Conservation (phyloP, 2,329 filamentous ascomycete species). For the Trichophaea hybrida region DNA sequence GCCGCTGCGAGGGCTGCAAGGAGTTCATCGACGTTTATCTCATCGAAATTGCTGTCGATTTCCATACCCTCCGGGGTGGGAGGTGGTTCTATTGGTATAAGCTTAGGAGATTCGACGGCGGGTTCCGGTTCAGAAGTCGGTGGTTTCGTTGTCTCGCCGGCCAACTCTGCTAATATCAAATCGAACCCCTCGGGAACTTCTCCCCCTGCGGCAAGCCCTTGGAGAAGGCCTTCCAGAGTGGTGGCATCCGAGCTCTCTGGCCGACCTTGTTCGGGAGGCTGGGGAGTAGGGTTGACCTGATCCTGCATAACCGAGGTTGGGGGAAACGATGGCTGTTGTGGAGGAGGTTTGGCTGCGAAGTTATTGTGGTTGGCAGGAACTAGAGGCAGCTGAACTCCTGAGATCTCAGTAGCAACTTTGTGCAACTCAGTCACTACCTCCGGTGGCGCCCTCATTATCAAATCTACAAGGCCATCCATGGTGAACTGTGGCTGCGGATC, state of each 20-base stretch:
- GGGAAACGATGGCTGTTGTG: not conserved
- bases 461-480: not conserved
- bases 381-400: not conserved
- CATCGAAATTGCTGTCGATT: not conserved
- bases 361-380: not conserved
- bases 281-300: not conserved
- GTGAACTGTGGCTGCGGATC: not conserved
- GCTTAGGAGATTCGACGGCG: not conserved
- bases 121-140: not conserved
- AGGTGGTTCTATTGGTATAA: not conserved
- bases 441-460: not conserved
- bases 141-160: not conserved
- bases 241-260: not conserved
- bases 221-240: not conserved
- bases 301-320: not conserved
- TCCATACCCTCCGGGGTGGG: not conserved
- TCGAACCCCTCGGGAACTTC: not conserved
- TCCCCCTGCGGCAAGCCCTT: not conserved
- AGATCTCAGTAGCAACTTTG: not conserved
- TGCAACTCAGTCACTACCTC: not conserved
- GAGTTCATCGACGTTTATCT: constrained; percentile 1
- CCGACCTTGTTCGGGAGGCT: not conserved
- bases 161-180: not conserved
- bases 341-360: not conserved
- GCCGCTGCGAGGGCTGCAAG: not conserved